Evolutionary conservation across 768 basidiomycete genomes (phyloP).

Genomic region (Boletus rubroflammeus): DNA sequence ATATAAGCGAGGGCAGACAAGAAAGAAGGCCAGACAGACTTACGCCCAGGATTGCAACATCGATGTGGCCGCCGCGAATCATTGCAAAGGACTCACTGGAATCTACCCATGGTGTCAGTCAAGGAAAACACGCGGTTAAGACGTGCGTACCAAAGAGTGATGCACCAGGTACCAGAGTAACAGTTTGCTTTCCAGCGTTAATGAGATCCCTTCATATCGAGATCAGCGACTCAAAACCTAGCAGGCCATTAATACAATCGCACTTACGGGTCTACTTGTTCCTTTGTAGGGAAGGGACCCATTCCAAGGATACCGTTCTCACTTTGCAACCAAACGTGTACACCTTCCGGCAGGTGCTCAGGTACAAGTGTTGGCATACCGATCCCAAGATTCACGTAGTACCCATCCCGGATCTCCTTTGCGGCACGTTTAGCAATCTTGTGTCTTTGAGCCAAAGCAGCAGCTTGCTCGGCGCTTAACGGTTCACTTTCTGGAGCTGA

Average conservation of each 20-base stretch:
- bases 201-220: conserved; percentile 66
- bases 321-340: conserved; percentile 86
- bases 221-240: conserved; percentile 2
- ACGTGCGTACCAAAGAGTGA: conserved; percentile 73
- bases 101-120: conserved; percentile 36
- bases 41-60: conserved; percentile 91
- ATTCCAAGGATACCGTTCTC: conserved; percentile 89
- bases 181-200: conserved; percentile 93
- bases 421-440: conserved; percentile 85
- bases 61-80: conserved; percentile 96
- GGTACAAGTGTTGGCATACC: conserved; percentile 91
- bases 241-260: not conserved
- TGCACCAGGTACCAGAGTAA: conserved; percentile 89
- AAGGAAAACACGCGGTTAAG: not conserved
- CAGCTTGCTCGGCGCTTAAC: conserved; percentile 47
- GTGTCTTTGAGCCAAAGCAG: conserved; percentile 54
- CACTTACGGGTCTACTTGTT: conserved; percentile 76
- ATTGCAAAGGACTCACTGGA: conserved; percentile 94
- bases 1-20: not conserved
- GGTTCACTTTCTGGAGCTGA: conserved; percentile 26
- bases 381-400: conserved; percentile 85
- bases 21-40: conserved; percentile 26
- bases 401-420: conserved; percentile 84
- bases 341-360: conserved; percentile 66
- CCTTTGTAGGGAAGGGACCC: conserved; percentile 84